Evolutionary conservation across 2,329 filamentous ascomycete genomes (phyloP).

Genomic region (Parascedosporium putredinis): DNA sequence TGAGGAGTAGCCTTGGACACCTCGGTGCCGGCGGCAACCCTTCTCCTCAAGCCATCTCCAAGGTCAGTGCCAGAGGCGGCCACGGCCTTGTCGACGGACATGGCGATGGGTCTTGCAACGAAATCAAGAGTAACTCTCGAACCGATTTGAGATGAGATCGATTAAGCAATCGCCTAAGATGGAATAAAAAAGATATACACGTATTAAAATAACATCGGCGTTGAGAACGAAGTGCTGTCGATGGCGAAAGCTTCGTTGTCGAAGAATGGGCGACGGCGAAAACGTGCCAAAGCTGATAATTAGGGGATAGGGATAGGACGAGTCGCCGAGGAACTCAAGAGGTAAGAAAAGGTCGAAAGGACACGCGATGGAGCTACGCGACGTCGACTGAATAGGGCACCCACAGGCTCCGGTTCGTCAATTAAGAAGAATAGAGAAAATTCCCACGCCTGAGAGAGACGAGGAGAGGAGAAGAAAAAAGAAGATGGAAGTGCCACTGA

Average conservation of each 20-base stretch:
- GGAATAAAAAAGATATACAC: too few relatives aligned
- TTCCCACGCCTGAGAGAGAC: background rate
- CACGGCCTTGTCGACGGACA: conserved; percentile 45
- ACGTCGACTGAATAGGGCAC: background rate
- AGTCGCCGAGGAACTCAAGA: conserved; percentile 5
- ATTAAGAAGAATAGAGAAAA: conserved; percentile 1
- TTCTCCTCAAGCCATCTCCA: conserved; percentile 45
- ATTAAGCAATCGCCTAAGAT: background rate
- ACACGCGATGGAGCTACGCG: background rate
- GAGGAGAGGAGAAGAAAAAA: background rate
- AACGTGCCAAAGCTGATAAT: conserved; percentile 2
- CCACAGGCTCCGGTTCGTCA: background rate
- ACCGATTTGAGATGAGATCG: background rate
- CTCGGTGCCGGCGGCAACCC: conserved; percentile 27
- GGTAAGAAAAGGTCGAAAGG: background rate
- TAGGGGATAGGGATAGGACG: conserved; percentile 7
- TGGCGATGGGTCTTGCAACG: conserved; percentile 17
- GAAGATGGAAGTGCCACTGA: background rate
- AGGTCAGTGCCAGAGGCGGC: conserved; percentile 51
- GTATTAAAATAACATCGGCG: background rate
- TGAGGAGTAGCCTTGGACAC: conserved; percentile 20
- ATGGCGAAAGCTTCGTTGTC: background rate
- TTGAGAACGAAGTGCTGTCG: background rate
- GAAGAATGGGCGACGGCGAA: background rate
- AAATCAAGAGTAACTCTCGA: background rate